Evolutionary conservation across 768 basidiomycete species (phyloP).

Genomic region (Trametes meyenii): DNA sequence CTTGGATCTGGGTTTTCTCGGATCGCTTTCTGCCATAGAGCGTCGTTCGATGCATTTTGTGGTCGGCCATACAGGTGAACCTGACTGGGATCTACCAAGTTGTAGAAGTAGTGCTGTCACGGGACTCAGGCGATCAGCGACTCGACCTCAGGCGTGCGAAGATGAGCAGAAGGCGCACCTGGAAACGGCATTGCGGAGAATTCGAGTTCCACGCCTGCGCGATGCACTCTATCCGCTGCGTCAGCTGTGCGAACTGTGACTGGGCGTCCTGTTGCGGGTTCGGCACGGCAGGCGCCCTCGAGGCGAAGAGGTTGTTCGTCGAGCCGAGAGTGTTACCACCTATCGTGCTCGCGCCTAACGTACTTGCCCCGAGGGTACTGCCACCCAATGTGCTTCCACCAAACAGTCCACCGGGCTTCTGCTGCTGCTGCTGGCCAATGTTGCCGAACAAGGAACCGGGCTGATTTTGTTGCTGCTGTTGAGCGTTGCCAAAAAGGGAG

Average conservation of each 20-base stretch:
- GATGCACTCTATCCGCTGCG: constrained; percentile 64
- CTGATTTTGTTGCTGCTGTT: constrained; percentile 24
- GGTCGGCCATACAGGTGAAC: constrained; percentile 72
- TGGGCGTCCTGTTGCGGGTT: constrained; percentile 63
- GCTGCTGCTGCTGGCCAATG: constrained; percentile 18
- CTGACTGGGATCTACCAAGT: constrained; percentile 72
- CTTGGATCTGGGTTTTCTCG: constrained; percentile 82
- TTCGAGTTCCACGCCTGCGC: constrained; percentile 71
- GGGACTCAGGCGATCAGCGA: constrained; percentile 6
- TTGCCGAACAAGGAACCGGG: constrained; percentile 21
- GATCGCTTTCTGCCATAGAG: constrained; percentile 76
- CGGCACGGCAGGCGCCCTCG: constrained; percentile 40
- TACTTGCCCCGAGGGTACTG: constrained; percentile 24
- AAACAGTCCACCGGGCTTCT: constrained; percentile 20
- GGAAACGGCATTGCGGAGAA: constrained; percentile 76
- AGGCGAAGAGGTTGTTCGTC: constrained; percentile 40
- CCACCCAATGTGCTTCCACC: background rate
- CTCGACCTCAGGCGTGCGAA: background rate
- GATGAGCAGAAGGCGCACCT: constrained; percentile 46
- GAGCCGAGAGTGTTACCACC: constrained; percentile 23
- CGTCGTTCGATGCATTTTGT: constrained; percentile 68
- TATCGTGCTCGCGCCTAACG: constrained; percentile 22
- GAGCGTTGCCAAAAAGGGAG: constrained; percentile 17
- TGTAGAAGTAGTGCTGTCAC: constrained; percentile 81
- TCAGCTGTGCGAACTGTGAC: constrained; percentile 54